Percentiles rank a stretch among this genome's conserved stretches.
phyloP scores from a whole-genome alignment of 257 asterid genomes.

The Catharanthus roseus region DNA sequence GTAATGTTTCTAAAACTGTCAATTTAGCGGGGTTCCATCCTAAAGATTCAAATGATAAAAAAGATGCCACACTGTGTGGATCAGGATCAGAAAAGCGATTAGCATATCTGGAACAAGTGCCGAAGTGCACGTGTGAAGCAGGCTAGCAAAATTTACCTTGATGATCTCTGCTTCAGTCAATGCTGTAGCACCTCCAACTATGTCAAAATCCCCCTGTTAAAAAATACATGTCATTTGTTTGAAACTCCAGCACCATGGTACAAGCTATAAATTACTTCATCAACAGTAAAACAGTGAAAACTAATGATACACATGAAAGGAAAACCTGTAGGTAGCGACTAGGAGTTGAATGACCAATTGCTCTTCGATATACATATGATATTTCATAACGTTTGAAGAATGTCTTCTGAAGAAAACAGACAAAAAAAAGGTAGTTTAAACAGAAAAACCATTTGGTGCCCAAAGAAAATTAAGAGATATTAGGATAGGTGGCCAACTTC shows the following conservation, averaged over 20 bases:
- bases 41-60: neutral
- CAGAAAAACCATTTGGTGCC: neutral
- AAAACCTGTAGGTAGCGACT: conserved; percentile 92
- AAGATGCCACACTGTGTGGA: neutral
- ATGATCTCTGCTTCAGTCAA: conserved; percentile 94
- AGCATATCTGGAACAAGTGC: neutral
- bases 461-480: neutral
- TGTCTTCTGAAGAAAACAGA: conserved; percentile 47
- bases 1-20: neutral
- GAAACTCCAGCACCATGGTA: neutral
- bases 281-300: conserved; percentile 8
- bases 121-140: conserved; percentile 11
- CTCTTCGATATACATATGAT: conserved; percentile 80
- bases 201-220: conserved; percentile 85
- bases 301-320: conserved; percentile 11
- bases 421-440: neutral
- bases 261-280: neutral
- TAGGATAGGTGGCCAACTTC: neutral
- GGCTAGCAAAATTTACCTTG: conserved; percentile 50
- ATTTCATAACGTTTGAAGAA: conserved; percentile 80
- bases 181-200: conserved; percentile 82
- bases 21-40: neutral
- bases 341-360: conserved; percentile 96
- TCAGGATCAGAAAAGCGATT: neutral
- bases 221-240: conserved; percentile 10